Percentiles rank a stretch among this genome's conserved stretches.
Conservation (phyloP, 305 asterid species). For the Fraxinus latifolia region DNA sequence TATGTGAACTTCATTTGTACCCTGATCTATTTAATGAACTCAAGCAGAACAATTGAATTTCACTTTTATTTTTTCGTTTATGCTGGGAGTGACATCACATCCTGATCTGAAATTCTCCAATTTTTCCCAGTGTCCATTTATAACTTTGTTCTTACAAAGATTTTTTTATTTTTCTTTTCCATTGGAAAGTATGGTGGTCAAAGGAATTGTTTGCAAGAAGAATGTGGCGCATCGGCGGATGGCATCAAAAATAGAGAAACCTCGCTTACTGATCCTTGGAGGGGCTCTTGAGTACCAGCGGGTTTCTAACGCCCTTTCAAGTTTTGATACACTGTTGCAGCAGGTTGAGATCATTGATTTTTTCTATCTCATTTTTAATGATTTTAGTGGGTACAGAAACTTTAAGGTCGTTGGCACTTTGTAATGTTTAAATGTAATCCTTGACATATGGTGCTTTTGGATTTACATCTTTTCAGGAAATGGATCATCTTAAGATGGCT, state of each 20-base stretch:
- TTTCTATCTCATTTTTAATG: neutral
- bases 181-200: slow-evolving; percentile 64
- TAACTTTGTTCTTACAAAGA: slow-evolving; percentile 23
- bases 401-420: slow-evolving; percentile 10
- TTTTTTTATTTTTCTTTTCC: neutral
- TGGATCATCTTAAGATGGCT: slow-evolving; percentile 99
- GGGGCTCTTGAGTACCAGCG: slow-evolving; percentile 99
- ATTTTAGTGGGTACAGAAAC: neutral
- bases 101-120: slow-evolving; percentile 4
- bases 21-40: neutral
- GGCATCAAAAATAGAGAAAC: slow-evolving; percentile 83
- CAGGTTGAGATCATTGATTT: slow-evolving; percentile 54
- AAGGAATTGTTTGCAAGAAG: slow-evolving; percentile 92
- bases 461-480: slow-evolving; percentile 56
- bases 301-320: slow-evolving; percentile 81
- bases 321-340: slow-evolving; percentile 90
- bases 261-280: slow-evolving; percentile 84
- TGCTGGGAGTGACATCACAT: neutral
- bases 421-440: neutral
- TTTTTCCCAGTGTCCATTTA: slow-evolving; percentile 3
- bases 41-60: slow-evolving; percentile 5
- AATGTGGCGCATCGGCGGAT: slow-evolving; percentile 95
- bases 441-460: slow-evolving; percentile 24
- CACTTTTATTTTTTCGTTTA: neutral
- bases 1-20: neutral